phyloP scores from a whole-genome alignment of 768 basidiomycete genomes.

The Clitopilus hobsonii region DNA sequence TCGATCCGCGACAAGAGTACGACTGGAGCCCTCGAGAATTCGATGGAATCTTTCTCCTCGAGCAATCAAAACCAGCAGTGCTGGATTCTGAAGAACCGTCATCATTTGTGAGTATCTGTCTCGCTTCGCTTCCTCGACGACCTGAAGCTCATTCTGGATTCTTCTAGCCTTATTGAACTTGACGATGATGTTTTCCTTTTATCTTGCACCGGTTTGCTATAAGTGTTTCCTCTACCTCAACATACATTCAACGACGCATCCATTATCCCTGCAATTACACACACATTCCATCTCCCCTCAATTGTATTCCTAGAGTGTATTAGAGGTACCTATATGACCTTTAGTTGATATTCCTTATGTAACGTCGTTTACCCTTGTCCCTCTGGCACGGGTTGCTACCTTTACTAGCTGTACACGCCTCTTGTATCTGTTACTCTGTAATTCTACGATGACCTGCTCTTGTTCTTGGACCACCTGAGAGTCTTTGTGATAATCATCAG shows the following conservation, averaged over 20 bases:
- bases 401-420: neutral
- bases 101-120: neutral
- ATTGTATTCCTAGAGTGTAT: neutral
- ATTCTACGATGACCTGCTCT: neutral
- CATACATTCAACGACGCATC: neutral
- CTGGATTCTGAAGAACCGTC: neutral
- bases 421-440: neutral
- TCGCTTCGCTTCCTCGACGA: neutral
- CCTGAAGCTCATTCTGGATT: neutral
- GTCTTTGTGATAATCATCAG: neutral
- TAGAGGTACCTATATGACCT: neutral
- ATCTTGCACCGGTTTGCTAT: neutral
- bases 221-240: neutral
- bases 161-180: neutral
- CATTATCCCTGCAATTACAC: neutral
- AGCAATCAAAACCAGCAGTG: neutral
- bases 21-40: neutral
- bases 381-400: neutral
- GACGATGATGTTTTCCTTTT: neutral
- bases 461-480: neutral
- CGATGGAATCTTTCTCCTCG: neutral
- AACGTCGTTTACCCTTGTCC: neutral
- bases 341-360: neutral
- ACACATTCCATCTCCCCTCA: neutral
- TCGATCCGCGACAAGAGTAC: neutral